A percentile compares a stretch with the other conserved stretches of the same genome.
phyloP scores from a whole-genome alignment of 371 early-diverging fungal genomes.

The Paraphysoderma sedebokerense region DNA sequence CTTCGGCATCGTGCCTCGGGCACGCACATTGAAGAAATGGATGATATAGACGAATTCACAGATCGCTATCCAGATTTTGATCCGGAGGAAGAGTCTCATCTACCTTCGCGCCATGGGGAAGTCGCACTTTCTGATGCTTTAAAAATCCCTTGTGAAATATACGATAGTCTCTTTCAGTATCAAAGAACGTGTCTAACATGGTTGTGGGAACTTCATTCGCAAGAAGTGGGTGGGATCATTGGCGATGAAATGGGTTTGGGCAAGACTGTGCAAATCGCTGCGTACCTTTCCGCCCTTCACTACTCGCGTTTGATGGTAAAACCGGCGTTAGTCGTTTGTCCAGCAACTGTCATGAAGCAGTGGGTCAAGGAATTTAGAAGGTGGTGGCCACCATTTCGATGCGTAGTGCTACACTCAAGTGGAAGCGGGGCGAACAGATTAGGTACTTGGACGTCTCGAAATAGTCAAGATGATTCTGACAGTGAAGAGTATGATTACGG shows the following conservation, averaged over 20 bases:
- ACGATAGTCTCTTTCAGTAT: constrained; percentile 74
- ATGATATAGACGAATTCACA: no score
- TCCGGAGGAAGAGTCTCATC: no score
- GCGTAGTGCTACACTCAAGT: constrained; percentile 68
- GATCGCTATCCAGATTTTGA: no score
- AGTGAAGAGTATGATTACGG: no score
- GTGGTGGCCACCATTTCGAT: constrained; percentile 91
- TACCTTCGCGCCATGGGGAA: no score
- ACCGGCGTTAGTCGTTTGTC: constrained; percentile 72
- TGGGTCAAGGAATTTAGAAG: constrained; percentile 92
- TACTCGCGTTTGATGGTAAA: constrained; percentile 32
- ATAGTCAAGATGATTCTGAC: no score
- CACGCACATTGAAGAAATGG: no score
- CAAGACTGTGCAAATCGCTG: constrained; percentile 87
- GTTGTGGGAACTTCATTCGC: constrained; percentile 79
- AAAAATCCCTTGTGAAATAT: constrained; percentile 81
- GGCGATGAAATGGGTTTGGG: constrained; percentile 89
- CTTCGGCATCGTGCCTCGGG: no score
- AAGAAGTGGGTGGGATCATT: constrained; percentile 82
- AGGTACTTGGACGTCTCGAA: no score
- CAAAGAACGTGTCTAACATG: constrained; percentile 82
- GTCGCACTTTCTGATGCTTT: no score
- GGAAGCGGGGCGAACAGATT: no score
- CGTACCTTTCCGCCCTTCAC: constrained; percentile 54
- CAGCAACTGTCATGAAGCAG: constrained; percentile 87